These are phyloP conservation scores for Vitis hybrid DNA, from an alignment of 177 flowering plant genomes.

Conservation along the genomic window DNA sequence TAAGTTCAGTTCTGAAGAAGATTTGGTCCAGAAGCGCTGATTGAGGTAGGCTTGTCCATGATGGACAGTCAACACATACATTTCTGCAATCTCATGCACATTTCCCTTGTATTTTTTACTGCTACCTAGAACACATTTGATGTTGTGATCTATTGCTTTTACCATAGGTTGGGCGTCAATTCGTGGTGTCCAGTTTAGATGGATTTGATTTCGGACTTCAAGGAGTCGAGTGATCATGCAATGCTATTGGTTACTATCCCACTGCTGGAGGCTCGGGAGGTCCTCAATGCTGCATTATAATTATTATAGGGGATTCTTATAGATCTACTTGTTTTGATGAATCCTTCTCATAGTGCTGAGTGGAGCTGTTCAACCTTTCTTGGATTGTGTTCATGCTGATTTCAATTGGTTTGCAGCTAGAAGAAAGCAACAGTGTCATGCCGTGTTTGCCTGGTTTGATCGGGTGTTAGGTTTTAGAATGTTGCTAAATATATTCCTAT, in stretches of 20 bases:
- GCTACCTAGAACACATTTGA: constrained; percentile 45
- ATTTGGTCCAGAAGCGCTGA: constrained; percentile 26
- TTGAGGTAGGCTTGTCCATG: constrained; percentile 54
- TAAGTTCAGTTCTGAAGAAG: constrained; percentile 25
- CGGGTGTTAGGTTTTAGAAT: constrained; percentile 29
- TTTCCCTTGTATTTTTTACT: constrained; percentile 18
- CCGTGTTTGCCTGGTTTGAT: constrained; percentile 58
- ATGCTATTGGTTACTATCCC: constrained; percentile 30
- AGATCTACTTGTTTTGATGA: constrained; percentile 54
- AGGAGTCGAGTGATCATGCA: constrained; percentile 44
- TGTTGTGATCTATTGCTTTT: constrained; percentile 63
- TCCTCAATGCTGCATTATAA: constrained; percentile 43
- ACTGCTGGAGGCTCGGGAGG: constrained; percentile 52
- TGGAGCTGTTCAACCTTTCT: constrained; percentile 65
- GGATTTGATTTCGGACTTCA: constrained; percentile 41
- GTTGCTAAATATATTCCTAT: constrained; percentile 35
- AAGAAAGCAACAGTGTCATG: constrained; percentile 59
- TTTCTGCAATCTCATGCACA: constrained; percentile 28
- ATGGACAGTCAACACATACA: constrained; percentile 22
- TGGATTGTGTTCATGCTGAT: constrained; percentile 75
- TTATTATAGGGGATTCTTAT: constrained; percentile 38
- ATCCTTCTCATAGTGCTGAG: constrained; percentile 47
- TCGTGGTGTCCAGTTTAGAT: constrained; percentile 38
- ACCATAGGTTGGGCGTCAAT: constrained; percentile 52
- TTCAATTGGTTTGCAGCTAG: constrained; percentile 62